A percentile compares a stretch with the other conserved stretches of the same genome.
These are phyloP conservation scores for Pelargonium myrrhifolium DNA, from an alignment of 441 rosid species.

Conservation along the genomic window DNA sequence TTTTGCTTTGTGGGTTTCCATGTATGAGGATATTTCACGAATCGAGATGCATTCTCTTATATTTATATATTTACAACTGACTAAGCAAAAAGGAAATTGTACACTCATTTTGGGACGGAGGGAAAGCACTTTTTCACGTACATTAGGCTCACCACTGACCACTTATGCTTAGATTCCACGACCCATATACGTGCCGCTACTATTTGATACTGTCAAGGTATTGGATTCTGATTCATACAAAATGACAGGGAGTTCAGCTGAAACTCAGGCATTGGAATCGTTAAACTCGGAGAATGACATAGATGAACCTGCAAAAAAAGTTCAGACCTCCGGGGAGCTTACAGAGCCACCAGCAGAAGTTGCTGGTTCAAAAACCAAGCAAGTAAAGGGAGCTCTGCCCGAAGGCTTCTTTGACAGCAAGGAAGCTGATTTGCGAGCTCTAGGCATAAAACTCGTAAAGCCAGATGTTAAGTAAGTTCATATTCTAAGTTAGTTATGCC, in stretches of 20 bases:
- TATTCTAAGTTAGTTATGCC: background rate
- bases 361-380: slow-evolving; percentile 36
- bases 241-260: background rate
- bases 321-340: slow-evolving; percentile 33
- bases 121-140: background rate
- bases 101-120: too few species aligned
- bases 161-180: background rate
- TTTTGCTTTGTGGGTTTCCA: background rate
- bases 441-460: slow-evolving; percentile 82
- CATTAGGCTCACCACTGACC: background rate
- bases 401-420: slow-evolving; percentile 85
- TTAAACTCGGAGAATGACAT: slow-evolving; percentile 21
- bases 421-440: slow-evolving; percentile 95
- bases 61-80: background rate
- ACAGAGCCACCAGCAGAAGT: slow-evolving; percentile 20
- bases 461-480: slow-evolving; percentile 78
- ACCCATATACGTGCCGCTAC: background rate
- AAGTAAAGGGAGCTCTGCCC: slow-evolving; percentile 62
- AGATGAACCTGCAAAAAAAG: slow-evolving; percentile 26
- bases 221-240: too few species aligned
- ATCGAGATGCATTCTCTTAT: background rate
- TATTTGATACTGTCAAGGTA: slow-evolving; percentile 3
- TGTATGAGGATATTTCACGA: background rate
- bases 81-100: too few species aligned
- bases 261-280: slow-evolving; percentile 19